Conservation (phyloP, 2,329 filamentous ascomycete genomes). For the Apiospora sp. region DNA sequence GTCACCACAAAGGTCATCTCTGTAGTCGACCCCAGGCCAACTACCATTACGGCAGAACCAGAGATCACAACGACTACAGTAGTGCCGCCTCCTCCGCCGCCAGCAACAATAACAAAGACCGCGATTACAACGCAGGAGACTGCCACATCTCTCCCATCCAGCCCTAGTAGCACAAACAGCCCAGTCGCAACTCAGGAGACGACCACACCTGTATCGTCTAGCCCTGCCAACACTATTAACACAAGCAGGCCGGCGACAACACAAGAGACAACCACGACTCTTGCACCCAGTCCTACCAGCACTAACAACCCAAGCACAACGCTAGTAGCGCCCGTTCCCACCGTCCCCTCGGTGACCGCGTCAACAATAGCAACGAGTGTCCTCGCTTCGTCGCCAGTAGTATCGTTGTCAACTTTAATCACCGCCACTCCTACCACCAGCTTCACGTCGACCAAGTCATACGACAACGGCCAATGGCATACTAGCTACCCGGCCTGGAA, state of each 20-base stretch:
- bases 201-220: constrained; percentile 6
- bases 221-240: neutral
- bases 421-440: constrained; percentile 12
- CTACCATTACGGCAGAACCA: neutral
- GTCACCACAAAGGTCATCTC: constrained; percentile 5
- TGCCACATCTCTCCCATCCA: neutral
- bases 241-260: neutral
- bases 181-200: neutral
- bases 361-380: neutral
- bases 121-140: neutral
- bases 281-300: neutral
- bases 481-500: constrained; percentile 29
- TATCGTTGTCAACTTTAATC: neutral
- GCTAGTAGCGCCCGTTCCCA: constrained; percentile 4
- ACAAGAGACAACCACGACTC: neutral
- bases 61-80: constrained; percentile 23
- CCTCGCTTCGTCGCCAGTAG: neutral
- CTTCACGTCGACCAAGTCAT: constrained; percentile 21
- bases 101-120: constrained; percentile 18
- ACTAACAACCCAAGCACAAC: neutral
- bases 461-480: constrained; percentile 29
- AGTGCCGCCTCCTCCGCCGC: neutral
- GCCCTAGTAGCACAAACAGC: neutral
- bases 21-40: neutral
- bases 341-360: neutral